phyloP scores from a whole-genome alignment of 2,329 filamentous ascomycete species.

The Biscogniauxia sp. region DNA sequence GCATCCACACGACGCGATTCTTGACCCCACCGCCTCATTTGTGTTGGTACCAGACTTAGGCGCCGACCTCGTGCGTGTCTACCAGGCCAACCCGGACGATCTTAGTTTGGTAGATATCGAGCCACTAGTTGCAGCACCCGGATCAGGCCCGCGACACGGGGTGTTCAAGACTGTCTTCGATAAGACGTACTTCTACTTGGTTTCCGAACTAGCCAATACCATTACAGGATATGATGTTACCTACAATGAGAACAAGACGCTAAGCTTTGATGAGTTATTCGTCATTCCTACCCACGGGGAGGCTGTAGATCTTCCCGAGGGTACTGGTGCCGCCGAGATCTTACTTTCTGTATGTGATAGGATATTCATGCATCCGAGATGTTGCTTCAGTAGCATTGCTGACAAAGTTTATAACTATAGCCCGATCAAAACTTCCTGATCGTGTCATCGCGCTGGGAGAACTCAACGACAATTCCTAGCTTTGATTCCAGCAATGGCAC shows the following conservation, averaged over 20 bases:
- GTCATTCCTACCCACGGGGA: conserved; percentile 47
- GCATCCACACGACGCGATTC: conserved; percentile 62
- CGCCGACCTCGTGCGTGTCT: conserved; percentile 59
- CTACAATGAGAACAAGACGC: conserved; percentile 43
- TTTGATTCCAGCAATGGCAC: conserved; percentile 43
- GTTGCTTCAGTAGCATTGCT: conserved; percentile 1
- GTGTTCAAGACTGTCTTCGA: conserved; percentile 49
- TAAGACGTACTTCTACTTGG: conserved; percentile 56
- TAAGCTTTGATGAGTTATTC: conserved; percentile 48
- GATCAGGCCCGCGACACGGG: conserved; percentile 64
- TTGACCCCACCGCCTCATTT: conserved; percentile 64
- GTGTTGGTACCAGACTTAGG: conserved; percentile 66
- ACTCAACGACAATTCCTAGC: conserved; percentile 48
- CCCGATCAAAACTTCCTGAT: conserved; percentile 62
- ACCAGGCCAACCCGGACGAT: conserved; percentile 48
- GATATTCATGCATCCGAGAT: background rate
- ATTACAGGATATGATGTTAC: conserved; percentile 55
- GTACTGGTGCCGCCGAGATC: conserved; percentile 54
- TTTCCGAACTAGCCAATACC: conserved; percentile 59
- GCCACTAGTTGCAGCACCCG: conserved; percentile 44
- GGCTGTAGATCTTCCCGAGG: conserved; percentile 37
- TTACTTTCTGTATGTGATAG: conserved; percentile 51
- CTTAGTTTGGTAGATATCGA: conserved; percentile 39
- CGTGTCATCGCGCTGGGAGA: conserved; percentile 66
- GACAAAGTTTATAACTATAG: conserved; percentile 32